These are phyloP conservation scores for Leucosporidium creatinivorum DNA, from an alignment of 768 basidiomycete species.

Conservation along the genomic window DNA sequence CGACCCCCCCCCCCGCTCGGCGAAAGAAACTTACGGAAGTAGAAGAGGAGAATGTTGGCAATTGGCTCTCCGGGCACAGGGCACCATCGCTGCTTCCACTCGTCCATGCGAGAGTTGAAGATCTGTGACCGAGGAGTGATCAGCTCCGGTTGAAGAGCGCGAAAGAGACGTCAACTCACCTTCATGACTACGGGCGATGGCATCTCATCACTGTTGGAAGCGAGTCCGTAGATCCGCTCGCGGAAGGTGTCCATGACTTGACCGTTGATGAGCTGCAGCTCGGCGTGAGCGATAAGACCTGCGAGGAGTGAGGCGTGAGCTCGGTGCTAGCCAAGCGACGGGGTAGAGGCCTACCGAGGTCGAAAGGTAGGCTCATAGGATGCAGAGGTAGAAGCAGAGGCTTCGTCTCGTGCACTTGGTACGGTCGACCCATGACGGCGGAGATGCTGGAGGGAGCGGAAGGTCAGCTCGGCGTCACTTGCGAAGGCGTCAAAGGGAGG, in stretches of 20 bases:
- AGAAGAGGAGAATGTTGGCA: slow-evolving; percentile 27
- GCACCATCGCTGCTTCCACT: slow-evolving; percentile 27
- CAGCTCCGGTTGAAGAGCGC: neutral
- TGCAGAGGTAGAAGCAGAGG: slow-evolving; percentile 21
- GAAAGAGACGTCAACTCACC: slow-evolving; percentile 6
- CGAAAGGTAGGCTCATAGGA: slow-evolving; percentile 22
- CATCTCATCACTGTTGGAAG: slow-evolving; percentile 27
- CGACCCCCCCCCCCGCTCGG: too few species aligned
- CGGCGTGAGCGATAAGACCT: slow-evolving; percentile 28
- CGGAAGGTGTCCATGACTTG: slow-evolving; percentile 31
- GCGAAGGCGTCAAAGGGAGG: neutral
- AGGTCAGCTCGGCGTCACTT: neutral
- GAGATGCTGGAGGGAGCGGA: slow-evolving; percentile 13
- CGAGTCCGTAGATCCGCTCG: slow-evolving; percentile 23
- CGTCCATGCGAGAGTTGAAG: slow-evolving; percentile 32
- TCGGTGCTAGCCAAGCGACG: neutral
- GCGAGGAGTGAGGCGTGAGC: neutral
- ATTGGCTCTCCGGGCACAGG: slow-evolving; percentile 25
- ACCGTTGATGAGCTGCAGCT: slow-evolving; percentile 25
- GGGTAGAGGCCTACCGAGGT: slow-evolving; percentile 15
- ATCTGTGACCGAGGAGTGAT: neutral
- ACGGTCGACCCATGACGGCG: slow-evolving; percentile 25
- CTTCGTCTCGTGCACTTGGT: slow-evolving; percentile 30
- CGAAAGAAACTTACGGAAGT: slow-evolving; percentile 11
- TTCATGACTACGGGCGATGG: slow-evolving; percentile 26